A percentile compares a stretch with the other conserved stretches of the same genome.
phyloP scores from a whole-genome alignment of 2,329 filamentous ascomycete genomes.

The Albophoma yamanashiensis region DNA sequence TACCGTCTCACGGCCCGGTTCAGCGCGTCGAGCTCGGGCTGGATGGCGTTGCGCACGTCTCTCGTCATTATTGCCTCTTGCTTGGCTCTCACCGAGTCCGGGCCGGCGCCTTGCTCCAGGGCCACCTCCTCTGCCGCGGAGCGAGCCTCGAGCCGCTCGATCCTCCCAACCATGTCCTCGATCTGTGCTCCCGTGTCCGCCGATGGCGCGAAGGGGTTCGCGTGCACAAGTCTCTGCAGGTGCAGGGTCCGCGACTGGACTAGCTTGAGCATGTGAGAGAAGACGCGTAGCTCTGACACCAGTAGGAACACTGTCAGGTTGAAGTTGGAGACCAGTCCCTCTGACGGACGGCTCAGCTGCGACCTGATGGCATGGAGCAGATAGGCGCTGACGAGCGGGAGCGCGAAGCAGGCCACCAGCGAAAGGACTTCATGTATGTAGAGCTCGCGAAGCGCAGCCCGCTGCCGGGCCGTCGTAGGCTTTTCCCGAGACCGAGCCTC shows the following conservation, averaged over 20 bases:
- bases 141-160: slow-evolving; percentile 60
- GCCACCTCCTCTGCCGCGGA: slow-evolving; percentile 2
- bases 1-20: slow-evolving; percentile 83
- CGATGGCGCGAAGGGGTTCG: slow-evolving; percentile 30
- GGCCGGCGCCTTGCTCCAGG: slow-evolving; percentile 15
- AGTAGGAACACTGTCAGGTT: slow-evolving; percentile 87
- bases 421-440: slow-evolving; percentile 66
- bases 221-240: slow-evolving; percentile 62
- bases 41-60: slow-evolving; percentile 55
- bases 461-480: slow-evolving; percentile 15
- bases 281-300: slow-evolving; percentile 73
- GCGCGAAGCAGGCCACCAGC: slow-evolving; percentile 66
- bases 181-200: slow-evolving; percentile 29
- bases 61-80: slow-evolving; percentile 33
- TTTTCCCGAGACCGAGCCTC: slow-evolving; percentile 1
- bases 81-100: slow-evolving; percentile 23
- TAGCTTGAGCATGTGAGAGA: slow-evolving; percentile 72
- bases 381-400: slow-evolving; percentile 71
- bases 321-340: slow-evolving; percentile 83
- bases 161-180: slow-evolving; percentile 48
- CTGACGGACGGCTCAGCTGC: slow-evolving; percentile 72
- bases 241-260: slow-evolving; percentile 70
- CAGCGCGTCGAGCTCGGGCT: slow-evolving; percentile 77
- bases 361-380: slow-evolving; percentile 71
- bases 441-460: slow-evolving; percentile 49